A percentile compares a stretch with the other conserved stretches of the same genome.
phyloP scores from a whole-genome alignment of 2,329 filamentous ascomycete genomes.

The Clonostachys rosea region DNA sequence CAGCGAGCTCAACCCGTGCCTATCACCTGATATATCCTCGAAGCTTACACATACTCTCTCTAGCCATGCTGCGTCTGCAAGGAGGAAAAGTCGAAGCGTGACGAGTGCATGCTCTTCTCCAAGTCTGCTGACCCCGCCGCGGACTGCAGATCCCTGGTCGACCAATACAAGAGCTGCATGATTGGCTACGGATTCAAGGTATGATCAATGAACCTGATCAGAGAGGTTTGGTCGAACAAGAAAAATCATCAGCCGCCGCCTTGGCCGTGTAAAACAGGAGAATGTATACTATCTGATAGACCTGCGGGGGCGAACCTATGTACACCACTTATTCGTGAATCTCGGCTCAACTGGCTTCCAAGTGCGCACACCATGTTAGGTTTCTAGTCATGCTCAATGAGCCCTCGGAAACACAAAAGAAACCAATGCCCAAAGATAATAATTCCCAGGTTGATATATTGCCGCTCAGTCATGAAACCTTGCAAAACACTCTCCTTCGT shows the following conservation, averaged over 20 bases:
- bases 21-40: no score
- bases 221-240: not conserved
- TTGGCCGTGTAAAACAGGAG: slow-evolving; percentile 2
- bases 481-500: no score
- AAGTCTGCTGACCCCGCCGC: slow-evolving; percentile 74
- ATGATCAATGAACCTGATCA: slow-evolving; percentile 20
- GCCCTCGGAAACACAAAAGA: no score
- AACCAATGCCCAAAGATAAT: no score
- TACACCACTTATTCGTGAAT: not conserved
- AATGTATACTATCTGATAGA: slow-evolving; percentile 2
- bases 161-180: slow-evolving; percentile 90
- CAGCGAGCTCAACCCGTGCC: no score
- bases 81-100: slow-evolving; percentile 83
- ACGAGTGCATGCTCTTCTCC: slow-evolving; percentile 99
- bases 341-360: not conserved
- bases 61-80: slow-evolving; percentile 98
- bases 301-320: not conserved
- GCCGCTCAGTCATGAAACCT: no score
- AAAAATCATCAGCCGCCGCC: not conserved
- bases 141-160: slow-evolving; percentile 79
- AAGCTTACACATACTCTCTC: no score
- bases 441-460: no score
- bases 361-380: not conserved
- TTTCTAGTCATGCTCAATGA: no score
- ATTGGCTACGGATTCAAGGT: slow-evolving; percentile 83